Evolutionary conservation across 2,329 filamentous ascomycete species (phyloP).

Genomic region (Penicillium expansum): DNA sequence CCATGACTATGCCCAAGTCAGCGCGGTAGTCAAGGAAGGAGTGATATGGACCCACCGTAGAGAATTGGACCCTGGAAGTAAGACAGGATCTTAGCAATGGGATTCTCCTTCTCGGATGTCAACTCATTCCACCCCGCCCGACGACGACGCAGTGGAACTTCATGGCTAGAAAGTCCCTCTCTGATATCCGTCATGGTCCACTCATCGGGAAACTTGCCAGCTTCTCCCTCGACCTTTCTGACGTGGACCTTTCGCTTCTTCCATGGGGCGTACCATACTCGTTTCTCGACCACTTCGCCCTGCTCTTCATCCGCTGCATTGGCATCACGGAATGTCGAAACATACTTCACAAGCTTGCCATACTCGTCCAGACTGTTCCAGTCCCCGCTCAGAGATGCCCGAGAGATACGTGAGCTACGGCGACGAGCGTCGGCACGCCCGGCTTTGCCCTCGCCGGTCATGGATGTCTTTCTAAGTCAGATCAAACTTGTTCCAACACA

Average conservation of each 20-base stretch:
- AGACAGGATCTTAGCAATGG: conserved; percentile 68
- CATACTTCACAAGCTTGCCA: conserved; percentile 64
- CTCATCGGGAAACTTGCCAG: conserved; percentile 56
- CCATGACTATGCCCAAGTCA: conserved; percentile 60
- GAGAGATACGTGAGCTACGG: conserved; percentile 37
- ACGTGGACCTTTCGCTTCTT: conserved; percentile 37
- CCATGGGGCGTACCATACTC: conserved; percentile 62
- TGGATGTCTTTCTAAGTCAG: conserved; percentile 7
- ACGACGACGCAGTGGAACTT: conserved; percentile 62
- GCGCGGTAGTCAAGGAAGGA: background rate
- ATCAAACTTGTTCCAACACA: background rate
- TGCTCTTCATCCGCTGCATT: conserved; percentile 43
- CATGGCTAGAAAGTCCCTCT: conserved; percentile 57
- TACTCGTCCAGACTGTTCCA: conserved; percentile 56
- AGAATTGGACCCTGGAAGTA: conserved; percentile 66
- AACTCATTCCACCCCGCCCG: conserved; percentile 70
- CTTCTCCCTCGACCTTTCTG: conserved; percentile 23
- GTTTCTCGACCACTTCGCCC: conserved; percentile 47
- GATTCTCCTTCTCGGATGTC: conserved; percentile 73
- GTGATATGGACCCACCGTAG: background rate
- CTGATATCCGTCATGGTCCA: conserved; percentile 69
- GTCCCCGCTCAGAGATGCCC: conserved; percentile 35
- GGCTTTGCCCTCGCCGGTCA: conserved; percentile 21
- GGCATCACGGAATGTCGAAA: conserved; percentile 62
- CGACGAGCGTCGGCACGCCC: conserved; percentile 24